Percentiles rank a stretch among this genome's conserved stretches.
Conservation (phyloP, 306 rosid species). For the Cucurbita moschata region DNA sequence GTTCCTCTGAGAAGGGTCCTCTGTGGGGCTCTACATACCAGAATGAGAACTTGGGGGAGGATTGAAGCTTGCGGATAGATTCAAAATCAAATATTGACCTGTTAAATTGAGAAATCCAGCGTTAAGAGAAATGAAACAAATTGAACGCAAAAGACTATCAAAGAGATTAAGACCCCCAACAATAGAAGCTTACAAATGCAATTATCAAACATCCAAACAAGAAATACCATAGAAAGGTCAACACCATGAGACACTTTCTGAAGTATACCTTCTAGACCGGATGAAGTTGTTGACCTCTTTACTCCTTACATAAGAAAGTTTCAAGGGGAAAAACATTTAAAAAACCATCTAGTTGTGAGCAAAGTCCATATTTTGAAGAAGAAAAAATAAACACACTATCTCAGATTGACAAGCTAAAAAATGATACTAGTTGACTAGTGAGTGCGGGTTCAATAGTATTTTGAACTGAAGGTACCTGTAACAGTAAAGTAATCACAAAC, state of each 20-base stretch:
- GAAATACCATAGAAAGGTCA: not conserved
- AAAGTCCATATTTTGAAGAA: not conserved
- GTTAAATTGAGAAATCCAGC: conserved; percentile 13
- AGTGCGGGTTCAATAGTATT: not conserved
- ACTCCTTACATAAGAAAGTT: not conserved
- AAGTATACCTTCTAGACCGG: not conserved
- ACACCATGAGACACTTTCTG: not conserved
- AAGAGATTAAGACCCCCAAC: not conserved
- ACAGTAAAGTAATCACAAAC: not conserved
- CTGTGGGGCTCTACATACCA: conserved; percentile 37
- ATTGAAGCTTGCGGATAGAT: conserved; percentile 48
- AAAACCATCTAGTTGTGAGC: not conserved
- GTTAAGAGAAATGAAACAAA: not conserved
- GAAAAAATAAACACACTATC: not conserved
- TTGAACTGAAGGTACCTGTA: not conserved
- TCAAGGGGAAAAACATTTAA: not conserved
- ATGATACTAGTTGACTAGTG: not conserved
- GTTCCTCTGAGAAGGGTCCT: conserved; percentile 8
- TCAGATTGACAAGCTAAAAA: not conserved
- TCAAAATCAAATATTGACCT: conserved; percentile 94
- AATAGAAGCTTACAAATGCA: not conserved
- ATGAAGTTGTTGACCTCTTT: not conserved
- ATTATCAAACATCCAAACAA: not conserved
- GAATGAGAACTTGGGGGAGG: conserved; percentile 83
- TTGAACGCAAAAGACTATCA: not conserved